Evolutionary conservation across 306 rosid genomes (phyloP).

Genomic region (Vigna hirtella): DNA sequence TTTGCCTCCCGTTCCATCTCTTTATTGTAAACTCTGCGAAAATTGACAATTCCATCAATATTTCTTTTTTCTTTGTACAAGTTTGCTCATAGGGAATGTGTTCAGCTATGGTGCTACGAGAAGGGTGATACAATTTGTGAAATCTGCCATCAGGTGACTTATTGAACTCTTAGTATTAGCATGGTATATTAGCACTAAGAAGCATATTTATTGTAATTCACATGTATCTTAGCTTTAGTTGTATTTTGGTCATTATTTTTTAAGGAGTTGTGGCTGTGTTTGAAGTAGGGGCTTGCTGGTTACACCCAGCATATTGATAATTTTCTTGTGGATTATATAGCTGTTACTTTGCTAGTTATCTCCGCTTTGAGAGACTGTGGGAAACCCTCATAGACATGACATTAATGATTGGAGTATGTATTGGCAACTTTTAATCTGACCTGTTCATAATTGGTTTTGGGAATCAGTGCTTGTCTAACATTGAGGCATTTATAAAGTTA

Average conservation of each 20-base stretch:
- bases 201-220: neutral
- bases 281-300: neutral
- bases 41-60: neutral
- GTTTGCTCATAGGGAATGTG: slow-evolving; percentile 75
- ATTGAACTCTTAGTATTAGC: slow-evolving; percentile 5
- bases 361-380: neutral
- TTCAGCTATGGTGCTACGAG: slow-evolving; percentile 79
- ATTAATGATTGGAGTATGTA: neutral
- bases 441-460: slow-evolving; percentile 6
- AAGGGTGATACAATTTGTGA: slow-evolving; percentile 72
- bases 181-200: neutral
- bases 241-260: slow-evolving; percentile 12
- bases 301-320: slow-evolving; percentile 1
- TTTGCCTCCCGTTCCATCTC: neutral
- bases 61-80: slow-evolving; percentile 29
- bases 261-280: neutral
- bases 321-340: neutral
- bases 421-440: neutral
- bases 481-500: neutral
- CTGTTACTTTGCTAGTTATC: neutral
- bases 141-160: slow-evolving; percentile 69
- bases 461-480: neutral
- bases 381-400: neutral
- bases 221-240: neutral
- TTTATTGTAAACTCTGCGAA: neutral